phyloP scores from a whole-genome alignment of 371 early-diverging fungal genomes.

The Lichtheimia corymbifera region DNA sequence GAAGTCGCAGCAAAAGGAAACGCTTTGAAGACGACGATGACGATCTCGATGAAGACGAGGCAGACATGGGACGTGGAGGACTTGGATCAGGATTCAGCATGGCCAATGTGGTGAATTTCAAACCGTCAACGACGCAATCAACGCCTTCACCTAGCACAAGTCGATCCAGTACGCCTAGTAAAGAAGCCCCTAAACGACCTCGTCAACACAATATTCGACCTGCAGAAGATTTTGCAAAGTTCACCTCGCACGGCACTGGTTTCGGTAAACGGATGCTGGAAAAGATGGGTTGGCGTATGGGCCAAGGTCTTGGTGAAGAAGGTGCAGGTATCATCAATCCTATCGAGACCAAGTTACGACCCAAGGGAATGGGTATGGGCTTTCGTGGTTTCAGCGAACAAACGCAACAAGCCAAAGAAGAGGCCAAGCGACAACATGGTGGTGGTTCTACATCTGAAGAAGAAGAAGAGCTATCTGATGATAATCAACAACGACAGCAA shows the following conservation, averaged over 20 bases:
- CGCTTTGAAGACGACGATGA: constrained; percentile 34
- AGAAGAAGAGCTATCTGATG: constrained; percentile 26
- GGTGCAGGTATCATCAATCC: constrained; percentile 89
- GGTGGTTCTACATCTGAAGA: constrained; percentile 22
- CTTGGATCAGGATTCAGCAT: constrained; percentile 12
- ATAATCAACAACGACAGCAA: constrained; percentile 1
- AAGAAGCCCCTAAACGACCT: constrained; percentile 7
- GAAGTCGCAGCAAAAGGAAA: constrained; percentile 20
- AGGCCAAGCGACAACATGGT: constrained; percentile 32
- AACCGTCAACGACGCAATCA: background rate
- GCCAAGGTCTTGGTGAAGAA: constrained; percentile 75
- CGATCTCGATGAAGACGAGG: constrained; percentile 37
- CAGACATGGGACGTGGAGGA: constrained; percentile 24
- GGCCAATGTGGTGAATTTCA: constrained; percentile 8
- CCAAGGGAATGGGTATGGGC: constrained; percentile 80
- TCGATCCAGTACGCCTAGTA: constrained; percentile 10
- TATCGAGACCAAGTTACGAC: constrained; percentile 83
- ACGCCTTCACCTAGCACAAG: constrained; percentile 5
- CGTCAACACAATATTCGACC: constrained; percentile 17
- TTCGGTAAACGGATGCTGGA: constrained; percentile 79
- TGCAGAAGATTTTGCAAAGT: constrained; percentile 79
- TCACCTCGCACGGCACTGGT: constrained; percentile 71
- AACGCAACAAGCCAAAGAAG: constrained; percentile 54
- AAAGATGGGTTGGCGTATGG: constrained; percentile 82
- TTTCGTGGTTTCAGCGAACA: constrained; percentile 75